Evolutionary conservation across 1,284 basidiomycete genomes (phyloP).

Genomic region (Chalciporus sp.): DNA sequence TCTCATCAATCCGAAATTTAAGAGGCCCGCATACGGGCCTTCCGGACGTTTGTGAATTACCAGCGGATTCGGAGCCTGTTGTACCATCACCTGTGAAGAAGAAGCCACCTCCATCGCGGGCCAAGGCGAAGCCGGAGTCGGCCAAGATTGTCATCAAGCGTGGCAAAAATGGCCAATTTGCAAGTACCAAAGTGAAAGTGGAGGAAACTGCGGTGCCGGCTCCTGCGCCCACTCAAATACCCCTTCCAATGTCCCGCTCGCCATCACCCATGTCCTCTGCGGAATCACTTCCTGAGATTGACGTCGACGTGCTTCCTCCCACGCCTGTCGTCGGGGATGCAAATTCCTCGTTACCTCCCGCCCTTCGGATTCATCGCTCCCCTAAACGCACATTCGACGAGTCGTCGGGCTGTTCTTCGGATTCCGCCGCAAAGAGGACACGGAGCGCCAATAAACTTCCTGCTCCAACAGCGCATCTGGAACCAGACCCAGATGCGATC

Average conservation of each 20-base stretch:
- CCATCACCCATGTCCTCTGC: constrained; percentile 42
- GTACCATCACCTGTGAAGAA: constrained; percentile 33
- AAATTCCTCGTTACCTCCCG: constrained; percentile 33
- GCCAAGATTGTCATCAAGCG: constrained; percentile 35
- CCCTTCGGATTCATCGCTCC: constrained; percentile 43
- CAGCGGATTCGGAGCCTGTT: constrained; percentile 33
- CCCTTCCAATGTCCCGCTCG: constrained; percentile 48
- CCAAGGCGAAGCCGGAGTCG: constrained; percentile 23
- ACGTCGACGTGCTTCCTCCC: constrained; percentile 32
- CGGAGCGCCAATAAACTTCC: constrained; percentile 31
- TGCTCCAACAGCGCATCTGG: constrained; percentile 20
- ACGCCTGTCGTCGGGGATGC: constrained; percentile 21
- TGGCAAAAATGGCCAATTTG: constrained; percentile 31
- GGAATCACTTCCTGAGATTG: constrained; percentile 31
- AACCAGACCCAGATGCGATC: constrained; percentile 21
- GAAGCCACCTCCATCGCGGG: constrained; percentile 25
- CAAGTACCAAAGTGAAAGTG: constrained; percentile 25
- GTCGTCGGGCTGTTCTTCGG: constrained; percentile 50
- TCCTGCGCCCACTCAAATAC: constrained; percentile 38
- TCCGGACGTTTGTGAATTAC: constrained; percentile 66
- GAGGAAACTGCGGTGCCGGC: constrained; percentile 19
- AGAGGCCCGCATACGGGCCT: constrained; percentile 82
- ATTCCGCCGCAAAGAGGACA: constrained; percentile 46
- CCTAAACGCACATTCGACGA: constrained; percentile 74
- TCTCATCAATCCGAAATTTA: constrained; percentile 87